Conservation (phyloP, 2,329 filamentous ascomycete genomes). For the Phialophora chinensis region DNA sequence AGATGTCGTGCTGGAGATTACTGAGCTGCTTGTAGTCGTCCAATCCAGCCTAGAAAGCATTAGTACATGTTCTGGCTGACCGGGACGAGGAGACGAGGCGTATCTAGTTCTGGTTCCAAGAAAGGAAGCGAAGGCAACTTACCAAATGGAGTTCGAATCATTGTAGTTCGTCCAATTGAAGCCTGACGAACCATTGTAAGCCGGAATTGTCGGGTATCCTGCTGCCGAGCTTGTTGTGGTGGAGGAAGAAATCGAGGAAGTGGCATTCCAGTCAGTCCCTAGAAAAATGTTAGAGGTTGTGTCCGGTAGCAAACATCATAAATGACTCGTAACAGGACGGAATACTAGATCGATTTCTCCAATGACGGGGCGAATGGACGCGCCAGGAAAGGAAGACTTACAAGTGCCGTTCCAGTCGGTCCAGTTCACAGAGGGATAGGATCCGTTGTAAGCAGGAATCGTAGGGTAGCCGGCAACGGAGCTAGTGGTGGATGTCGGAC, state of each 20-base stretch:
- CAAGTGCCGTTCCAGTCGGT: slow-evolving; percentile 15
- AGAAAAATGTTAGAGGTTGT: too few relatives aligned
- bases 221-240: neutral
- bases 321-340: too few relatives aligned
- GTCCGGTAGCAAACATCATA: too few relatives aligned
- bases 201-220: neutral
- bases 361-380: too few relatives aligned
- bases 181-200: slow-evolving; percentile 8
- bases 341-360: too few relatives aligned
- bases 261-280: neutral
- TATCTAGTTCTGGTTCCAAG: too few relatives aligned
- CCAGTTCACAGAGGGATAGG: slow-evolving; percentile 10
- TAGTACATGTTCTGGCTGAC: too few relatives aligned
- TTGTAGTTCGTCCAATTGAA: slow-evolving; percentile 6
- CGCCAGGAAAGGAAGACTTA: too few relatives aligned
- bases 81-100: too few relatives aligned
- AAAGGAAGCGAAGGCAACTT: neutral
- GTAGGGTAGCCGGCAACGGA: neutral
- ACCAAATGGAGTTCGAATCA: slow-evolving; percentile 8
- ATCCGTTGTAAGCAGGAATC: slow-evolving; percentile 3
- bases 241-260: neutral
- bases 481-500: slow-evolving; percentile 4
- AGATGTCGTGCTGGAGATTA: neutral
- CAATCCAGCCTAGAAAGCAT: slow-evolving; percentile 1
- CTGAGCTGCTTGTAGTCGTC: slow-evolving; percentile 6